Conservation (phyloP, 1,139 yeast genomes). For the Chernovozyma sophiae-reginae region DNA sequence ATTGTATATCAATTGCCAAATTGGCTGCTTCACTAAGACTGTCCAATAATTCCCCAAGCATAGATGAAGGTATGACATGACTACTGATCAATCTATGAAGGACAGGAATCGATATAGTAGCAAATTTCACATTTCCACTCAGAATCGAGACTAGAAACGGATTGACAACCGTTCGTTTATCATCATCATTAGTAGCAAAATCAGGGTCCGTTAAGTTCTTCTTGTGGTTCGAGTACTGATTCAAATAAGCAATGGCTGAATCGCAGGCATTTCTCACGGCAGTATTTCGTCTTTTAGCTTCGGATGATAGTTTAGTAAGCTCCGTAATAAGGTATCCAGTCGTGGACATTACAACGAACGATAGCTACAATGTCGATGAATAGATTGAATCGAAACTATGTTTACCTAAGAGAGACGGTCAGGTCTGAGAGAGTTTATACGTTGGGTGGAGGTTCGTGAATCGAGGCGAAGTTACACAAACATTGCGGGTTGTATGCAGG, state of each 20-base stretch:
- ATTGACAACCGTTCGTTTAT: conserved; percentile 49
- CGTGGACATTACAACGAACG: conserved; percentile 23
- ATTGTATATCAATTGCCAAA: conserved; percentile 76
- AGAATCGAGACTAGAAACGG: conserved; percentile 76
- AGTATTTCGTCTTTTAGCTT: conserved; percentile 64
- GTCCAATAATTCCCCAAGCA: conserved; percentile 42
- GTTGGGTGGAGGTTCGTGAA: neutral
- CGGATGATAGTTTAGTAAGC: conserved; percentile 55
- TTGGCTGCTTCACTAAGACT: conserved; percentile 73
- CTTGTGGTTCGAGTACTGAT: conserved; percentile 13
- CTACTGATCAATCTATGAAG: conserved; percentile 54
- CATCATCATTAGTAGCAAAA: conserved; percentile 23
- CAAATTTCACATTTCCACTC: conserved; percentile 69
- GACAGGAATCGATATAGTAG: conserved; percentile 67
- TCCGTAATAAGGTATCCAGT: conserved; percentile 52
- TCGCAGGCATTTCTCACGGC: conserved; percentile 70
- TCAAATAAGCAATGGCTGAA: conserved; percentile 43
- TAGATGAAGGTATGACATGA: conserved; percentile 45
- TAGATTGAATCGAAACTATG: too few relatives aligned
- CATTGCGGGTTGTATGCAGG: neutral
- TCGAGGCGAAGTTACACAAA: neutral
- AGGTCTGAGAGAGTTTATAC: too few relatives aligned
- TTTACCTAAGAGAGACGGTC: too few relatives aligned
- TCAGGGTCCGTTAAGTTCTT: conserved; percentile 9
- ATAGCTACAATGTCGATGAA: too few relatives aligned